Conservation (phyloP, 495 filamentous ascomycete species). For the Aspergillus egyptiacus region DNA sequence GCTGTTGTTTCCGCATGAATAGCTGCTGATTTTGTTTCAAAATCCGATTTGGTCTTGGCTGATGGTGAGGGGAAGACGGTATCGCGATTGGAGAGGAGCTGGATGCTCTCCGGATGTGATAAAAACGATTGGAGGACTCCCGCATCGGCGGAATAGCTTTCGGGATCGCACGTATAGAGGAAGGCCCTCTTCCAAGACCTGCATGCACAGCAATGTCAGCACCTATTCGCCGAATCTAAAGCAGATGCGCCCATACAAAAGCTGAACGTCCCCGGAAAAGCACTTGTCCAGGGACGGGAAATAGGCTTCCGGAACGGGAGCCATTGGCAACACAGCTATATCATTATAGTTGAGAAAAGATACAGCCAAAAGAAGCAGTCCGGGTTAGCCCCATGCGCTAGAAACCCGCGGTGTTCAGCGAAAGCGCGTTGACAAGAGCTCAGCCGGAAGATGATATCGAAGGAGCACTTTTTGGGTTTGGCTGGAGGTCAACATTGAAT, state of each 20-base stretch:
- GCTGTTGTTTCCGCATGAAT: slow-evolving; percentile 73
- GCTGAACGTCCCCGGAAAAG: slow-evolving; percentile 50
- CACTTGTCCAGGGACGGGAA: slow-evolving; percentile 61
- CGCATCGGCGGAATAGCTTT: slow-evolving; percentile 41
- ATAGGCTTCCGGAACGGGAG: slow-evolving; percentile 53
- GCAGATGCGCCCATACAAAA: slow-evolving; percentile 45
- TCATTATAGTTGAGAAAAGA: slow-evolving; percentile 39
- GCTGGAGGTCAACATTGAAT: slow-evolving; percentile 35
- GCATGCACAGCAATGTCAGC: slow-evolving; percentile 13
- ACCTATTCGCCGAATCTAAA: background rate
- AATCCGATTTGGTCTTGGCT: slow-evolving; percentile 58
- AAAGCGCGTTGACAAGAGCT: slow-evolving; percentile 9
- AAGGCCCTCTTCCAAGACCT: slow-evolving; percentile 78
- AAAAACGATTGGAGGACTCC: slow-evolving; percentile 56
- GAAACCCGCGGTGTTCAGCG: slow-evolving; percentile 8
- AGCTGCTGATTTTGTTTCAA: slow-evolving; percentile 84
- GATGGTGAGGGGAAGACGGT: slow-evolving; percentile 56
- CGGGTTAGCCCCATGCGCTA: slow-evolving; percentile 6
- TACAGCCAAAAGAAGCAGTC: slow-evolving; percentile 6
- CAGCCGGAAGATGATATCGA: slow-evolving; percentile 24
- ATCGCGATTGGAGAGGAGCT: slow-evolving; percentile 58
- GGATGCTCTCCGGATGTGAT: slow-evolving; percentile 57
- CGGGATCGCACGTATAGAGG: slow-evolving; percentile 52
- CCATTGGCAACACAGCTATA: slow-evolving; percentile 63
- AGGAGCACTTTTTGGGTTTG: slow-evolving; percentile 18